Conservation (phyloP, 2,329 filamentous ascomycete genomes). For the Trichoderma semiorbis region DNA sequence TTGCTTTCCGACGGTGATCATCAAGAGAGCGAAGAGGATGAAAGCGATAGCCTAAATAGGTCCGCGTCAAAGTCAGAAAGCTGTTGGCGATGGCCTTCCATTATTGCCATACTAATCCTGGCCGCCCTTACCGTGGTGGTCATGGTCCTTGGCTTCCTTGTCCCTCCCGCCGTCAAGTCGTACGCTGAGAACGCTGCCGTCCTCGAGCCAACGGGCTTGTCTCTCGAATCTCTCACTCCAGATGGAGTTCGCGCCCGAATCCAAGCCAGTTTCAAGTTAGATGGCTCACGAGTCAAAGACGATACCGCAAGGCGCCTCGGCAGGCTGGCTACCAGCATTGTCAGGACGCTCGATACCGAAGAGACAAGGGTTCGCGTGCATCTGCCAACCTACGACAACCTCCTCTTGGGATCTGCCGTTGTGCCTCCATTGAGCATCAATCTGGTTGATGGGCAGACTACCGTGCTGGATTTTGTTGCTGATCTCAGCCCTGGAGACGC, state of each 20-base stretch:
- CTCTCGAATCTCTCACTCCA: conserved; percentile 78
- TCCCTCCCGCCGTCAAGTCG: conserved; percentile 74
- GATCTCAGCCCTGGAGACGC: conserved; percentile 73
- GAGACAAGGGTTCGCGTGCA: conserved; percentile 71
- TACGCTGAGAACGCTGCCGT: conserved; percentile 83
- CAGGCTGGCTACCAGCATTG: conserved; percentile 74
- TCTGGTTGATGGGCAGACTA: conserved; percentile 74
- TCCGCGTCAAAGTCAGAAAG: conserved; percentile 26
- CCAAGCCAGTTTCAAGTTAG: conserved; percentile 76
- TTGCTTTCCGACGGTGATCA: conserved; percentile 38
- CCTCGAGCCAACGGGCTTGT: conserved; percentile 77
- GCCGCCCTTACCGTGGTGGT: conserved; percentile 62
- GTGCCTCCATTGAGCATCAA: conserved; percentile 73
- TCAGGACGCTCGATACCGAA: conserved; percentile 69
- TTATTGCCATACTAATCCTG: conserved; percentile 68
- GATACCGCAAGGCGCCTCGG: conserved; percentile 72
- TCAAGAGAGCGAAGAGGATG: conserved; percentile 24
- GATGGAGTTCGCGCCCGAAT: conserved; percentile 76
- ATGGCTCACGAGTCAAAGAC: conserved; percentile 71
- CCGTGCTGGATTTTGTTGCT: conserved; percentile 72
- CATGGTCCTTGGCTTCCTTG: conserved; percentile 74
- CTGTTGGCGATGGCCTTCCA: conserved; percentile 65
- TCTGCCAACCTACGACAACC: conserved; percentile 76
- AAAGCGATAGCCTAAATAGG: conserved; percentile 32
- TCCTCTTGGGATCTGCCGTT: conserved; percentile 71